Evolutionary conservation across 2,329 filamentous ascomycete species (phyloP).

Genomic region (Zymoseptoria crescenta): DNA sequence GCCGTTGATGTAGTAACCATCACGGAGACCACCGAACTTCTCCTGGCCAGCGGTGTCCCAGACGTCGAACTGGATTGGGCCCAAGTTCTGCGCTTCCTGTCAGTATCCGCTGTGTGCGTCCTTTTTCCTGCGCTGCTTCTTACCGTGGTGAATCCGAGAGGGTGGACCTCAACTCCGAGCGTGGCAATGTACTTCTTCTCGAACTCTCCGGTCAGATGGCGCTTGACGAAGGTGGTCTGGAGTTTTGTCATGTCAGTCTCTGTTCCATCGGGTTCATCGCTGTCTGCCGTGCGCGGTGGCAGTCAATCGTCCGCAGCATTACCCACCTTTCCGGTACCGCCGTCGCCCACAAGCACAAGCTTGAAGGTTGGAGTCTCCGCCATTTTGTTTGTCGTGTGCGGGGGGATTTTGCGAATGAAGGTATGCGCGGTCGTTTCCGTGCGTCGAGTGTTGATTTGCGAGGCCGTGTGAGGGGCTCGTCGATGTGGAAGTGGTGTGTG

Average conservation of each 20-base stretch:
- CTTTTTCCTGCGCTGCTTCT: slow-evolving; percentile 32
- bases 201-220: slow-evolving; percentile 98
- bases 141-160: slow-evolving; percentile 96
- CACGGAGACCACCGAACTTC: slow-evolving; percentile 98
- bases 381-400: slow-evolving; percentile 23
- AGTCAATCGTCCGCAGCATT: background rate
- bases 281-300: background rate
- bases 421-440: background rate
- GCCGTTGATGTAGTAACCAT: slow-evolving; percentile 99
- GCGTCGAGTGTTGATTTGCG: background rate
- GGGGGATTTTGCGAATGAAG: slow-evolving; percentile 4
- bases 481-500: background rate
- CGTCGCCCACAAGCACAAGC: slow-evolving; percentile 98
- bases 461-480: background rate
- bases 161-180: slow-evolving; percentile 98
- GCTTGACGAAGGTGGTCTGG: slow-evolving; percentile 99
- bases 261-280: slow-evolving; percentile 9
- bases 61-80: slow-evolving; percentile 95
- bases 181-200: slow-evolving; percentile 99
- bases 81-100: slow-evolving; percentile 62
- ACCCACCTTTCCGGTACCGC: slow-evolving; percentile 97
- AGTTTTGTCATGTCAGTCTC: slow-evolving; percentile 10
- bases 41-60: slow-evolving; percentile 99
- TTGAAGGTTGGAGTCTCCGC: slow-evolving; percentile 76
- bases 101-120: background rate